Evolutionary conservation across 2,329 filamentous ascomycete species (phyloP).

Genomic region (Curvularia lunata): DNA sequence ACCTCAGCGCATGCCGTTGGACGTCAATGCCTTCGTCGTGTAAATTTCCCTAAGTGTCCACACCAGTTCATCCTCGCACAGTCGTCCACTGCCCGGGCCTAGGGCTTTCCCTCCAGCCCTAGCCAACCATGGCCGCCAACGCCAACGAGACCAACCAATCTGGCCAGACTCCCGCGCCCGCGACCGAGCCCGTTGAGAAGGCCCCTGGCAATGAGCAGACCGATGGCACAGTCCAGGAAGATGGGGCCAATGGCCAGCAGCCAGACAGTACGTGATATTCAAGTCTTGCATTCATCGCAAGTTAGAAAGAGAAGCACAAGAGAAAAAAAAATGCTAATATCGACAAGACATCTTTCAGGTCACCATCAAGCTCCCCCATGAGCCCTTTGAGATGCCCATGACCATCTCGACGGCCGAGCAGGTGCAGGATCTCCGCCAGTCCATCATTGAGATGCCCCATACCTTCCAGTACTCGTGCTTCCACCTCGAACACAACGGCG

Average conservation of each 20-base stretch:
- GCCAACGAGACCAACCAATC: constrained; percentile 48
- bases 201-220: constrained; percentile 3
- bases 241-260: constrained; percentile 36
- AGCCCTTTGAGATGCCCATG: constrained; percentile 79
- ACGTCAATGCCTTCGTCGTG: constrained; percentile 45
- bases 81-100: constrained; percentile 28
- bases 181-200: constrained; percentile 13
- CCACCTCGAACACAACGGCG: constrained; percentile 88
- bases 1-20: constrained; percentile 36
- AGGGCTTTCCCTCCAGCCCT: constrained; percentile 16
- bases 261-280: constrained; percentile 39
- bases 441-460: constrained; percentile 88
- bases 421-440: constrained; percentile 95
- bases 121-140: constrained; percentile 42
- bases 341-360: constrained; percentile 67
- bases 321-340: constrained; percentile 11
- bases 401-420: constrained; percentile 94
- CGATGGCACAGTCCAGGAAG: constrained; percentile 26
- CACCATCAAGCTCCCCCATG: constrained; percentile 81
- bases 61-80: constrained; percentile 33
- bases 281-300: background rate
- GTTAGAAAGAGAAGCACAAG: background rate
- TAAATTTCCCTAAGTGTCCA: constrained; percentile 31
- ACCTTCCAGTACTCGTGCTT: constrained; percentile 99
- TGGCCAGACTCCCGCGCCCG: constrained; percentile 39